A percentile compares a stretch with the other conserved stretches of the same genome.
These are phyloP conservation scores for Septoria petroselini DNA, from an alignment of 2,329 filamentous ascomycete genomes.

Conservation along the genomic window DNA sequence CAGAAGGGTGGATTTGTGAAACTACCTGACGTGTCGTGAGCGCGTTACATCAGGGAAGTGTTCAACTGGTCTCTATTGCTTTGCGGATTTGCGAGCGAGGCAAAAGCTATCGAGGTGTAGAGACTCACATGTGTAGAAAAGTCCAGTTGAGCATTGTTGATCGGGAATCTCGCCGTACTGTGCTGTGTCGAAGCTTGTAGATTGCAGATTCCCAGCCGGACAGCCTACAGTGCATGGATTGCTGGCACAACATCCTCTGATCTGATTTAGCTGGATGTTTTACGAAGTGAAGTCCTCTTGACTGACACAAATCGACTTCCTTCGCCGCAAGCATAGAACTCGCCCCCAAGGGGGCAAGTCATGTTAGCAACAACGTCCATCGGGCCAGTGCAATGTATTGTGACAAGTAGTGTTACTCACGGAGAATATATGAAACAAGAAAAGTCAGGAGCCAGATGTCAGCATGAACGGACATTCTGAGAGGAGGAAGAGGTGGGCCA, in stretches of 20 bases:
- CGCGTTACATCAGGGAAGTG: too few species aligned
- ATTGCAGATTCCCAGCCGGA: constrained; percentile 14
- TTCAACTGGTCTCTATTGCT: too few species aligned
- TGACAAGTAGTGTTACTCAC: neutral
- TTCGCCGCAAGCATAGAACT: constrained; percentile 21
- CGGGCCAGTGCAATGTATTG: neutral
- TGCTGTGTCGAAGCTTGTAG: constrained; percentile 17
- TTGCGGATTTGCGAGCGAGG: too few species aligned
- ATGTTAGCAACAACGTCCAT: constrained; percentile 14
- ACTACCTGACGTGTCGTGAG: neutral
- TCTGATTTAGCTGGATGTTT: neutral
- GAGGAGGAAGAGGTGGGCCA: too few species aligned
- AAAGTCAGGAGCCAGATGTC: too few species aligned
- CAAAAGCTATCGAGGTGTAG: too few species aligned
- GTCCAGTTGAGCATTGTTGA: constrained; percentile 17
- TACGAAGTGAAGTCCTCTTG: neutral
- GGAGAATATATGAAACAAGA: neutral
- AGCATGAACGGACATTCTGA: too few species aligned
- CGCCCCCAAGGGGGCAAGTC: constrained; percentile 16
- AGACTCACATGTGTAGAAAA: constrained; percentile 19
- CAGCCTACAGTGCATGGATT: constrained; percentile 19
- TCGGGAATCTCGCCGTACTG: constrained; percentile 19
- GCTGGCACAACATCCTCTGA: constrained; percentile 18
- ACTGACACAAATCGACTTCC: constrained; percentile 16
- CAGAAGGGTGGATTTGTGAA: constrained; percentile 20